phyloP scores from a whole-genome alignment of 2,329 filamentous ascomycete genomes.

The Phoma sp. region DNA sequence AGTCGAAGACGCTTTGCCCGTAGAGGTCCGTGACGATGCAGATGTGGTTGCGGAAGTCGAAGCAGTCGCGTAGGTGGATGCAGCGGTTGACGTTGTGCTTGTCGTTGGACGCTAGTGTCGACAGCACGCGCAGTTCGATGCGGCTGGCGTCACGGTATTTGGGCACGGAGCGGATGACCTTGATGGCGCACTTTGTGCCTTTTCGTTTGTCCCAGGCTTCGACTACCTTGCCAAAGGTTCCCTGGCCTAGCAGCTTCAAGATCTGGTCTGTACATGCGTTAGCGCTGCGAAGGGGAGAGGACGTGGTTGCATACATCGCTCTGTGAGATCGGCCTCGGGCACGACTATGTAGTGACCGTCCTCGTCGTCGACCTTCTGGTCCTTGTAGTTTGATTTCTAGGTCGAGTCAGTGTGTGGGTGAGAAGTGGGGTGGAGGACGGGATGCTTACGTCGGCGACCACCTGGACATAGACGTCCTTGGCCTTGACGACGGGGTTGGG shows the following conservation, averaged over 20 bases:
- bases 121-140: slow-evolving; percentile 91
- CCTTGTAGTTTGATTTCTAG: slow-evolving; percentile 56
- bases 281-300: slow-evolving; percentile 11
- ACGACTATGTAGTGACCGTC: slow-evolving; percentile 97
- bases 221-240: slow-evolving; percentile 98
- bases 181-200: slow-evolving; percentile 86
- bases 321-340: slow-evolving; percentile 82
- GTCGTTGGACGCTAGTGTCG: slow-evolving; percentile 91
- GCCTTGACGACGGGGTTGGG: slow-evolving; percentile 90
- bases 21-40: slow-evolving; percentile 81
- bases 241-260: slow-evolving; percentile 87
- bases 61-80: slow-evolving; percentile 95
- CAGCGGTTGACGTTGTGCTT: slow-evolving; percentile 91
- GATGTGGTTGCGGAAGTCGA: slow-evolving; percentile 96
- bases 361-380: slow-evolving; percentile 88
- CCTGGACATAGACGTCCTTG: slow-evolving; percentile 65
- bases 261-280: slow-evolving; percentile 72
- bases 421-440: neutral
- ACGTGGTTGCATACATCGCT: slow-evolving; percentile 72
- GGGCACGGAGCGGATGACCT: slow-evolving; percentile 97
- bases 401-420: slow-evolving; percentile 27
- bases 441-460: slow-evolving; percentile 63
- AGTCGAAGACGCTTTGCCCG: slow-evolving; percentile 97
- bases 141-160: slow-evolving; percentile 96
- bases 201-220: slow-evolving; percentile 83